phyloP scores from a whole-genome alignment of 2,329 filamentous ascomycete species.

The Colletotrichum navitas region DNA sequence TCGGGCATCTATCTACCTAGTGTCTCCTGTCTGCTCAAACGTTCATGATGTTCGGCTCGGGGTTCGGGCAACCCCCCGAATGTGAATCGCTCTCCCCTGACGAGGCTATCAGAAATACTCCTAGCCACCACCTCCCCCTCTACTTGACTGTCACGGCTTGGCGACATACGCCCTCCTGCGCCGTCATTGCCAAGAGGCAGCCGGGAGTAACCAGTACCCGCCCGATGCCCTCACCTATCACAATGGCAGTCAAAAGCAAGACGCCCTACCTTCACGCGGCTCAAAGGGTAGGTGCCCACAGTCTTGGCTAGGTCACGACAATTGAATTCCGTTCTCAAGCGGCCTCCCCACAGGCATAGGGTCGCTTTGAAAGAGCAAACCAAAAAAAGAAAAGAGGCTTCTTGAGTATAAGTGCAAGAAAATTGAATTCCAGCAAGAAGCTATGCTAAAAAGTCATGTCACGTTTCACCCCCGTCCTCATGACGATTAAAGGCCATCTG shows the following conservation, averaged over 20 bases:
- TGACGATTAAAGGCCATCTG: constrained; percentile 40
- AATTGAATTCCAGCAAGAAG: constrained; percentile 24
- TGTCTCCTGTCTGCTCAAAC: not conserved
- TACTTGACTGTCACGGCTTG: not conserved
- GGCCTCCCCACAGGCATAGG: not conserved
- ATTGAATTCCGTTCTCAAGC: not conserved
- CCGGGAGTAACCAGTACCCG: not conserved
- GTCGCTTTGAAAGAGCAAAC: no score
- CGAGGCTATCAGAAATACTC: not conserved
- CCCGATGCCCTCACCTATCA: not conserved
- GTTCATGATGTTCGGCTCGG: not conserved
- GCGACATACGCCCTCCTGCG: not conserved
- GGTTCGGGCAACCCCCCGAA: not conserved
- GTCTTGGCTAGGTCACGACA: not conserved
- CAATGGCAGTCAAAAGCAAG: not conserved
- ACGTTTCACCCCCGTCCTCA: constrained; percentile 37
- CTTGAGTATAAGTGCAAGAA: not conserved
- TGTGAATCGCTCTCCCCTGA: not conserved
- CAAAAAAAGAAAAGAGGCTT: not conserved
- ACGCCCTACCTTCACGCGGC: not conserved
- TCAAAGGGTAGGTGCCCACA: not conserved
- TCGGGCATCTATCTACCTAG: not conserved
- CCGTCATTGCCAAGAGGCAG: not conserved
- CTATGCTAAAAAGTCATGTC: constrained; percentile 39
- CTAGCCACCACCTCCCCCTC: not conserved